These are phyloP conservation scores for Colletotrichum salicis DNA, from an alignment of 2,329 filamentous ascomycete genomes.

Conservation along the genomic window DNA sequence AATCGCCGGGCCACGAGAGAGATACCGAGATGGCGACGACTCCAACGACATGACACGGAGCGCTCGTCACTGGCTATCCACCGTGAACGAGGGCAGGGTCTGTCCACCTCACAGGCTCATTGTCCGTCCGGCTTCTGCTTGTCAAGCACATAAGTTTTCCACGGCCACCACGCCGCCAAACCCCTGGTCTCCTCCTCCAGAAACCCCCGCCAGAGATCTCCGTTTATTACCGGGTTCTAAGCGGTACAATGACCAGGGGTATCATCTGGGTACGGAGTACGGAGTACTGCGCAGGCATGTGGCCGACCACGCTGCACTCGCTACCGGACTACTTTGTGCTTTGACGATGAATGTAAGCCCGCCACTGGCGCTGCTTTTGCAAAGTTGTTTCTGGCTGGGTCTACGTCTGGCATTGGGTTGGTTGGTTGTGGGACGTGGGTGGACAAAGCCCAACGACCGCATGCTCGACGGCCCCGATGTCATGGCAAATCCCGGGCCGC, in stretches of 20 bases:
- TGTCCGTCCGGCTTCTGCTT: background rate
- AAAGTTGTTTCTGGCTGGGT: background rate
- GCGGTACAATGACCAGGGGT: constrained; percentile 6
- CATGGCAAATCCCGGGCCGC: constrained; percentile 31
- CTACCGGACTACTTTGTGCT: background rate
- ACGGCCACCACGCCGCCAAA: constrained; percentile 4
- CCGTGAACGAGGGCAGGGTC: background rate
- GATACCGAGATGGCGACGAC: constrained; percentile 22
- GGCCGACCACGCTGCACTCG: background rate
- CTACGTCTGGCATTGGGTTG: background rate
- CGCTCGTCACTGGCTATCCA: constrained; percentile 23
- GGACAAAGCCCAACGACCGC: background rate
- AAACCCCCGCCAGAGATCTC: constrained; percentile 22
- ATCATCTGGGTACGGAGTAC: background rate
- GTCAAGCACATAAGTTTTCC: background rate
- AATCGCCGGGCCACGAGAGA: constrained; percentile 23
- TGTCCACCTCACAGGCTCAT: background rate
- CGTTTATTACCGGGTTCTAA: constrained; percentile 24
- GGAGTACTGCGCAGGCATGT: background rate
- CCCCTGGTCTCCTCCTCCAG: background rate
- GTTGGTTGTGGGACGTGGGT: background rate
- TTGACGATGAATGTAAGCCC: background rate
- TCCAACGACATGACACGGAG: constrained; percentile 27
- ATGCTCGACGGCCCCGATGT: constrained; percentile 6
- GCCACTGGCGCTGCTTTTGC: background rate